A percentile compares a stretch with the other conserved stretches of the same genome.
Evolutionary conservation across 768 basidiomycete genomes (phyloP).

Genomic region (Amanita muscaria): DNA sequence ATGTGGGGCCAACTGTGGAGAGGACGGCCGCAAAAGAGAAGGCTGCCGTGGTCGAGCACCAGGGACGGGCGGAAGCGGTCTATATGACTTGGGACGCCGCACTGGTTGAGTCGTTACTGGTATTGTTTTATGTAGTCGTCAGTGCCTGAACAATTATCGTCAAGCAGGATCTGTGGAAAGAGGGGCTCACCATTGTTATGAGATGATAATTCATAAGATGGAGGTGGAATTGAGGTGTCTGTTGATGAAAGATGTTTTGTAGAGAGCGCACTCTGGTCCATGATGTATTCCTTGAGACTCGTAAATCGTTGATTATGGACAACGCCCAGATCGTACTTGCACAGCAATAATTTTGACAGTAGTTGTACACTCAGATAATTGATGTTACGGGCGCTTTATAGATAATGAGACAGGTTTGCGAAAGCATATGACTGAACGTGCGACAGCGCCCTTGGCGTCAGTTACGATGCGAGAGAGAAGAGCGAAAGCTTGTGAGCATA

Average conservation of each 20-base stretch:
- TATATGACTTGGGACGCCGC: conserved; percentile 5
- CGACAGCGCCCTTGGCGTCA: too few relatives aligned
- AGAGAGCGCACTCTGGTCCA: not conserved
- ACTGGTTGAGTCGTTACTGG: not conserved
- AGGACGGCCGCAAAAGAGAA: not conserved
- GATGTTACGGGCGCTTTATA: too few relatives aligned
- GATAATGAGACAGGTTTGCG: too few relatives aligned
- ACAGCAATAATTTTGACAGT: too few relatives aligned
- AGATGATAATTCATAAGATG: not conserved
- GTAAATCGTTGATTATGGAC: too few relatives aligned
- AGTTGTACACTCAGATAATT: too few relatives aligned
- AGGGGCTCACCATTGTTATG: conserved; percentile 1
- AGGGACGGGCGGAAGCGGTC: not conserved
- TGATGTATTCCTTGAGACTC: not conserved
- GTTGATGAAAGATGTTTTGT: not conserved
- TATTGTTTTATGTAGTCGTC: not conserved
- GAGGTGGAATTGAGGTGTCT: not conserved
- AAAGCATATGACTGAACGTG: too few relatives aligned
- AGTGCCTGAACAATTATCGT: not conserved
- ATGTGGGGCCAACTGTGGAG: not conserved
- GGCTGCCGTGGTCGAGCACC: not conserved
- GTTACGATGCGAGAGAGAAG: too few relatives aligned
- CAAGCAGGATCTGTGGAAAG: not conserved
- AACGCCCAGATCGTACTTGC: too few relatives aligned
- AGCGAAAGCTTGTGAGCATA: too few relatives aligned